These are phyloP conservation scores for Dryas drummondii DNA, from an alignment of 306 rosid species.

Conservation along the genomic window DNA sequence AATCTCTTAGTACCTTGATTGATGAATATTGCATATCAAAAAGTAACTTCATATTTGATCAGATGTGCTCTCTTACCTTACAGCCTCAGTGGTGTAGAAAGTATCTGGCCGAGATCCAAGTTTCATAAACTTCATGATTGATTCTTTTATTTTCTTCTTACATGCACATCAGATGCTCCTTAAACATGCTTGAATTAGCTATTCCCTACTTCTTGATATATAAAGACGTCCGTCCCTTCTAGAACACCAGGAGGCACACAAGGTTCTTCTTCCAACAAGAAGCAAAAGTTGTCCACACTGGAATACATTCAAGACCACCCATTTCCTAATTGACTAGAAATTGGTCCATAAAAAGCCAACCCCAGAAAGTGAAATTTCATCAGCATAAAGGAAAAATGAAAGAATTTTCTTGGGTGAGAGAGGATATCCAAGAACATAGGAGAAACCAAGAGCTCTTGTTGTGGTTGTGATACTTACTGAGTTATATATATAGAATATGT, in stretches of 20 bases:
- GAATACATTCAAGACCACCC: too few species aligned
- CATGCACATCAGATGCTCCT: constrained; percentile 39
- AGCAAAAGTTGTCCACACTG: too few species aligned
- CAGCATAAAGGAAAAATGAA: constrained; percentile 18
- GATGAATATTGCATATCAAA: neutral
- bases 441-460: constrained; percentile 41
- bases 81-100: constrained; percentile 75
- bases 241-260: constrained; percentile 12
- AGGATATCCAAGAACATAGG: constrained; percentile 51
- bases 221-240: constrained; percentile 20
- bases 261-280: constrained; percentile 25
- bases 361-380: constrained; percentile 27
- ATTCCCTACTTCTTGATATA: constrained; percentile 11
- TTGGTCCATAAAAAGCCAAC: constrained; percentile 30
- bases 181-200: constrained; percentile 34
- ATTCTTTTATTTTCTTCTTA: constrained; percentile 34
- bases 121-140: constrained; percentile 97
- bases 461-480: constrained; percentile 47
- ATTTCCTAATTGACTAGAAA: constrained; percentile 29
- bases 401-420: constrained; percentile 53
- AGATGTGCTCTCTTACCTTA: constrained; percentile 47
- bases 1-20: constrained; percentile 3
- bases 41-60: constrained; percentile 3
- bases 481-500: constrained; percentile 23
- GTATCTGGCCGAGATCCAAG: constrained; percentile 98